phyloP scores from a whole-genome alignment of 169 alveolate genomes.

The Plasmodium knowlesi region DNA sequence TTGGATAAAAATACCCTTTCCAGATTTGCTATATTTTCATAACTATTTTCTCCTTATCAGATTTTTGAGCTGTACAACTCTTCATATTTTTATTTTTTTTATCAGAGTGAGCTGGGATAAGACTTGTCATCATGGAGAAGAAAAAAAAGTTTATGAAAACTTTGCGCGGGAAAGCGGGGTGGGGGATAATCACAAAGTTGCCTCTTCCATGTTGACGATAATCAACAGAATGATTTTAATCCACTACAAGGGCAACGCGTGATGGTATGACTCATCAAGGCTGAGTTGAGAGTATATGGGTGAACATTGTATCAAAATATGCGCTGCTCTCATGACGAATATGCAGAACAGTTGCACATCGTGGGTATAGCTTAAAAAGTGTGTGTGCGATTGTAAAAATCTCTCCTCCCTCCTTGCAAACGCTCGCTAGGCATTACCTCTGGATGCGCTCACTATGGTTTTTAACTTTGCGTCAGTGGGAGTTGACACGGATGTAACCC shows the following conservation, averaged over 20 bases:
- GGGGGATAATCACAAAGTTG: not conserved
- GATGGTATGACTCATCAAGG: not conserved
- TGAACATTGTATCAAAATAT: too few species aligned
- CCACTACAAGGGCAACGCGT: not conserved
- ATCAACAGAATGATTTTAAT: not conserved
- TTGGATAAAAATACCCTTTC: not conserved
- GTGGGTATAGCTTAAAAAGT: not conserved
- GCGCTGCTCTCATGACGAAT: not conserved
- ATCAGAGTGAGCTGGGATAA: conserved; percentile 77
- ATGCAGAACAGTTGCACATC: not conserved
- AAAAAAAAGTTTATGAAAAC: conserved; percentile 17
- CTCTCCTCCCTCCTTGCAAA: not conserved
- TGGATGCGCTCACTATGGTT: conserved; percentile 93
- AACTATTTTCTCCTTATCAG: conserved; percentile 51
- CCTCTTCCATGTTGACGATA: not conserved
- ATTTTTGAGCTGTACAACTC: conserved; percentile 48
- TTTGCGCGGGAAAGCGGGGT: not conserved
- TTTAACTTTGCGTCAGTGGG: conserved; percentile 90
- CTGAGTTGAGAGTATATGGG: not conserved
- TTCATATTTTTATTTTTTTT: conserved; percentile 15
- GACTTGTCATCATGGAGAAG: conserved; percentile 47
- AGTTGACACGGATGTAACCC: conserved; percentile 96
- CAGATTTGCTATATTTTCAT: not conserved
- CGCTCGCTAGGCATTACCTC: conserved; percentile 83
- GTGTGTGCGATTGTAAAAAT: not conserved